These are phyloP conservation scores for Hericium rajendrae DNA, from an alignment of 768 basidiomycete species.

Conservation along the genomic window DNA sequence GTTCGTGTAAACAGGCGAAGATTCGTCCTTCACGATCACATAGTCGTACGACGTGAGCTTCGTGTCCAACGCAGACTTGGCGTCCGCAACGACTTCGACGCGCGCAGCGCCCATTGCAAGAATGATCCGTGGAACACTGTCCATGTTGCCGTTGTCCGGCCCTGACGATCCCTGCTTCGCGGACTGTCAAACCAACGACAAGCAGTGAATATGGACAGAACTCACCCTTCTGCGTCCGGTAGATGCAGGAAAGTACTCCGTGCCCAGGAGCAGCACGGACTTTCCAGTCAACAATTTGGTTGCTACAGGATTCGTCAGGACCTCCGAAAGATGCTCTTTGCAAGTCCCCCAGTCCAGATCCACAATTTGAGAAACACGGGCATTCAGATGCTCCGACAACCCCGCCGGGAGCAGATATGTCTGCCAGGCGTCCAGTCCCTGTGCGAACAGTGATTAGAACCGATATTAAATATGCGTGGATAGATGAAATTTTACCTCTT, in stretches of 20 bases:
- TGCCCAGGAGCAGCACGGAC: slow-evolving; percentile 51
- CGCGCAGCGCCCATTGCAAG: slow-evolving; percentile 66
- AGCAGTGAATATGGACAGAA: not conserved
- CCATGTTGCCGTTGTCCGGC: slow-evolving; percentile 18
- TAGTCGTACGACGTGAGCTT: slow-evolving; percentile 41
- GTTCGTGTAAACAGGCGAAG: slow-evolving; percentile 13
- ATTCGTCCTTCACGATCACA: slow-evolving; percentile 46
- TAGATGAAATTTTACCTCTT: slow-evolving; percentile 16
- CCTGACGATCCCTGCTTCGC: slow-evolving; percentile 1
- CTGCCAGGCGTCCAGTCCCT: slow-evolving; percentile 43
- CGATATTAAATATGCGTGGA: not conserved
- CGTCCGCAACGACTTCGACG: slow-evolving; percentile 57
- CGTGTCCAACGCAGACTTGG: slow-evolving; percentile 27
- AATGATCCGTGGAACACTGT: slow-evolving; percentile 53
- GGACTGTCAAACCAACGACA: slow-evolving; percentile 6
- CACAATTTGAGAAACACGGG: slow-evolving; percentile 37
- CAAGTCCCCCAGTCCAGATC: slow-evolving; percentile 41
- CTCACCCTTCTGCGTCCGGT: slow-evolving; percentile 30
- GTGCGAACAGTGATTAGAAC: not conserved
- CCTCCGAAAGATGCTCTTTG: slow-evolving; percentile 43
- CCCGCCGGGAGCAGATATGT: slow-evolving; percentile 49
- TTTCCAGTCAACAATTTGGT: slow-evolving; percentile 46
- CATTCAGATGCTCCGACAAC: slow-evolving; percentile 28
- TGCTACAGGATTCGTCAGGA: slow-evolving; percentile 48
- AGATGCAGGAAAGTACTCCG: slow-evolving; percentile 41